Conservation (phyloP, 352 stramenopile species). For the Pythium aquatile region DNA sequence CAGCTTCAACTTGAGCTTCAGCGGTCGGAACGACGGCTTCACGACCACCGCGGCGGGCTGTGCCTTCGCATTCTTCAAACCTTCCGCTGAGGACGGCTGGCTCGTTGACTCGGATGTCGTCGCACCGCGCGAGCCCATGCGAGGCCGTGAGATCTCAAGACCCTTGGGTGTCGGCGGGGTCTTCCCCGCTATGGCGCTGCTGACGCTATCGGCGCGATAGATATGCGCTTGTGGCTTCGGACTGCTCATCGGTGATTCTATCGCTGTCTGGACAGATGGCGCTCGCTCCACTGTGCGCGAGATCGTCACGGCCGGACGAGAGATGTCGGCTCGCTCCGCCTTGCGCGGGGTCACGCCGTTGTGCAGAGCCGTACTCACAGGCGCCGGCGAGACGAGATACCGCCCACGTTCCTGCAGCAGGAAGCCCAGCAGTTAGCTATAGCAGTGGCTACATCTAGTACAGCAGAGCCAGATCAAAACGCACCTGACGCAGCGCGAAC, state of each 20-base stretch:
- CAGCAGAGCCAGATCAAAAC: neutral
- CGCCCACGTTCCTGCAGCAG: slow-evolving; percentile 22
- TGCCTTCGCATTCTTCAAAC: slow-evolving; percentile 40
- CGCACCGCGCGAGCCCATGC: slow-evolving; percentile 61
- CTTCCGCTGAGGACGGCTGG: slow-evolving; percentile 25
- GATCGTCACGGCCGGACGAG: slow-evolving; percentile 43
- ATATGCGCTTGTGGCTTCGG: slow-evolving; percentile 39
- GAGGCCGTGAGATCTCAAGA: slow-evolving; percentile 74
- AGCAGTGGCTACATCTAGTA: too few relatives aligned
- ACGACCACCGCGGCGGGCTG: slow-evolving; percentile 44
- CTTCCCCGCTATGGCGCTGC: slow-evolving; percentile 36
- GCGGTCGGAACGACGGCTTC: slow-evolving; percentile 63
- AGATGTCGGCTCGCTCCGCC: slow-evolving; percentile 36
- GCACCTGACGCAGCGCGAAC: slow-evolving; percentile 74
- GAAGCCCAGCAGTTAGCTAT: neutral
- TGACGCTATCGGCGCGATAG: slow-evolving; percentile 58
- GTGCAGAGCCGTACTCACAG: slow-evolving; percentile 48
- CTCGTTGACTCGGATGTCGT: neutral
- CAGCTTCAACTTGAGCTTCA: slow-evolving; percentile 87
- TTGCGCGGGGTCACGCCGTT: slow-evolving; percentile 22
- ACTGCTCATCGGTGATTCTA: slow-evolving; percentile 31
- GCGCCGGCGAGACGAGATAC: slow-evolving; percentile 75
- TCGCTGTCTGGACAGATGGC: slow-evolving; percentile 41
- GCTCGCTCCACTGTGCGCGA: slow-evolving; percentile 55
- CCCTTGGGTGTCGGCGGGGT: slow-evolving; percentile 43